phyloP scores from a whole-genome alignment of 2,329 filamentous ascomycete genomes.

The Colletotrichum kahawae region DNA sequence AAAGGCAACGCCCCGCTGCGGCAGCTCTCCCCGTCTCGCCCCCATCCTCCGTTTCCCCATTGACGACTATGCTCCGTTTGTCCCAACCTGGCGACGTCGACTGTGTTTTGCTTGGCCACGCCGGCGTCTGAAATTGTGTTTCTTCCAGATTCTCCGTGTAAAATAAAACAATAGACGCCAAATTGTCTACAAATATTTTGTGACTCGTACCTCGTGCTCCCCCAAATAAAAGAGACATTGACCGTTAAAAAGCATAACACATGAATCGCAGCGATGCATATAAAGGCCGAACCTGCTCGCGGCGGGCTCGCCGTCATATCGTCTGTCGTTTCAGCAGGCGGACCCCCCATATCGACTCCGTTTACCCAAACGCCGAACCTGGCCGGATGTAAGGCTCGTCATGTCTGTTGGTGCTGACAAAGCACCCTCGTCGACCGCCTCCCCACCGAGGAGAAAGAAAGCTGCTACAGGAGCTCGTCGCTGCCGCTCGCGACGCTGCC shows the following conservation, averaged over 20 bases:
- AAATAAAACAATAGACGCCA: conserved; percentile 7
- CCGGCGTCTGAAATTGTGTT: background rate
- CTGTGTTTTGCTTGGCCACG: background rate
- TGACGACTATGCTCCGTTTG: background rate
- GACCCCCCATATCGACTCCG: conserved; percentile 7
- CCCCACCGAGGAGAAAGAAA: background rate
- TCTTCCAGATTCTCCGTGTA: background rate
- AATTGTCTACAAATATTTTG: conserved; percentile 5
- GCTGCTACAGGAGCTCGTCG: conserved; percentile 70
- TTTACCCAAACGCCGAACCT: conserved; percentile 21
- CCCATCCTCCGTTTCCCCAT: background rate
- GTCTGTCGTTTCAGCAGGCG: conserved; percentile 11
- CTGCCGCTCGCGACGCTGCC: conserved; percentile 77
- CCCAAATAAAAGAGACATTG: background rate
- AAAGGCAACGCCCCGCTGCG: background rate
- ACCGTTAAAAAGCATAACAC: background rate
- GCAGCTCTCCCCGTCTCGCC: background rate
- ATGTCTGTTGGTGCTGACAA: conserved; percentile 9
- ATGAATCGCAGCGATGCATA: background rate
- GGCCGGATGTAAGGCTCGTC: conserved; percentile 2
- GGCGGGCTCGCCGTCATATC: background rate
- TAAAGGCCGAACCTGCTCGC: background rate
- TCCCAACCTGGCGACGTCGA: background rate
- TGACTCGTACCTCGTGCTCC: background rate
- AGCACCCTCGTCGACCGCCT: background rate